Evolutionary conservation across 352 stramenopile species (phyloP), one percentile per base, ranked within the genome.

Genomic region (Sclerospora graminicola): DNA sequence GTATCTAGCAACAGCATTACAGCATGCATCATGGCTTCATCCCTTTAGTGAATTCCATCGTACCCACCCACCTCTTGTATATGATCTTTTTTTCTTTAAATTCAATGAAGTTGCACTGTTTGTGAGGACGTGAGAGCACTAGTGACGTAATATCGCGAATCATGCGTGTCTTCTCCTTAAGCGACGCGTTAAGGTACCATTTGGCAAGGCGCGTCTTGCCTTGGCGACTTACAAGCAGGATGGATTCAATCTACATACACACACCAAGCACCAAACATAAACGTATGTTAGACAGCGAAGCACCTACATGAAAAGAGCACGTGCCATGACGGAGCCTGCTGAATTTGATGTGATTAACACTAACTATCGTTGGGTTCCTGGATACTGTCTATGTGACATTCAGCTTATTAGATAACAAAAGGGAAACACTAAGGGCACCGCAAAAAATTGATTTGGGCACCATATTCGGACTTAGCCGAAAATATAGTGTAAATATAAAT

Each of bases 81-180:
- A 98, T 86, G 57, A 99, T 97, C 62, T 98, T 99, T 60, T 97
- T 96, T 41, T 96, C 86, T 57, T 95, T 95, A 74, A 97, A 98
- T 66, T 98, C 95, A 57, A 98, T 97, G 58, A 98, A 98, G 51
- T 92, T 92, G 63, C 72, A 87, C 57, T 92, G 80, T 48, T 92
- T 91, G 34, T 72, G 63, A 41, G 72, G 75, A 7, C 80, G 80
- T 18, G 74, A 86, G 39, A 96, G 70, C 46, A 96, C 86, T 18
- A 95, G 67, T 49, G 79, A 59, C 43, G 81, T 91, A 50, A 95
- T 85, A 45, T 96, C 85, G 48, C 78, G 80, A 50, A 91, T 84
- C 52, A 92, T 89, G 52, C 85, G 81, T 54, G 70, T 78, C 71
- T 88, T 92, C 52, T 90, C 78, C 60, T 88, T 77, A 16, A 81